Evolutionary conservation across 192 early-diverging fungal species (phyloP).

Genomic region (Coemansia brasiliensis): DNA sequence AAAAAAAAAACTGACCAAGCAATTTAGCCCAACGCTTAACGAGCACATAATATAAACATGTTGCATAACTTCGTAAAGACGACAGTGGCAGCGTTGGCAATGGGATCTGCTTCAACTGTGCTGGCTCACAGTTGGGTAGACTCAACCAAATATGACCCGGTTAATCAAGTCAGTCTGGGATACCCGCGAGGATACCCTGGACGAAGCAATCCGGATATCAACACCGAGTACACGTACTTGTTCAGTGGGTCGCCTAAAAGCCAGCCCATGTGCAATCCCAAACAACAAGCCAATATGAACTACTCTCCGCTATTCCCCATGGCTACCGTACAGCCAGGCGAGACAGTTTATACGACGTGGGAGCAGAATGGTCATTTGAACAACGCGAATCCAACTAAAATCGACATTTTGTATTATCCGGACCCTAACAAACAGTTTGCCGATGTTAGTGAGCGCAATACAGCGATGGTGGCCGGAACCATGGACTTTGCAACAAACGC

Average conservation of each 20-base stretch:
- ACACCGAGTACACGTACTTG: constrained; percentile 58
- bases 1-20: background rate
- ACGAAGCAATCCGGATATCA: constrained; percentile 46
- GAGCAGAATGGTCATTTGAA: constrained; percentile 61
- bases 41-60: too few relatives aligned
- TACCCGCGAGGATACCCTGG: constrained; percentile 59
- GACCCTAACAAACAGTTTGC: constrained; percentile 22
- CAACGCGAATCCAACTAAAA: constrained; percentile 39
- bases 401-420: constrained; percentile 44
- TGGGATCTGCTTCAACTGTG: constrained; percentile 31
- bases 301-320: constrained; percentile 51
- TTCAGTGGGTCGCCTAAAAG: constrained; percentile 34
- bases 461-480: constrained; percentile 29
- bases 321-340: constrained; percentile 53
- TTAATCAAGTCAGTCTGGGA: constrained; percentile 44
- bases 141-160: constrained; percentile 56
- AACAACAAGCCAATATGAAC: constrained; percentile 22
- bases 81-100: constrained; percentile 4
- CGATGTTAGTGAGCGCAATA: constrained; percentile 28
- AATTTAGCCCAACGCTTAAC: constrained; percentile 2
- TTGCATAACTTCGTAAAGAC: background rate
- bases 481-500: constrained; percentile 55
- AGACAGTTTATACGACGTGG: constrained; percentile 57
- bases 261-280: constrained; percentile 56
- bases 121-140: constrained; percentile 64